A percentile compares a stretch with the other conserved stretches of the same genome.
Conservation (phyloP, 2,329 filamentous ascomycete species). For the Xylaria sp. region DNA sequence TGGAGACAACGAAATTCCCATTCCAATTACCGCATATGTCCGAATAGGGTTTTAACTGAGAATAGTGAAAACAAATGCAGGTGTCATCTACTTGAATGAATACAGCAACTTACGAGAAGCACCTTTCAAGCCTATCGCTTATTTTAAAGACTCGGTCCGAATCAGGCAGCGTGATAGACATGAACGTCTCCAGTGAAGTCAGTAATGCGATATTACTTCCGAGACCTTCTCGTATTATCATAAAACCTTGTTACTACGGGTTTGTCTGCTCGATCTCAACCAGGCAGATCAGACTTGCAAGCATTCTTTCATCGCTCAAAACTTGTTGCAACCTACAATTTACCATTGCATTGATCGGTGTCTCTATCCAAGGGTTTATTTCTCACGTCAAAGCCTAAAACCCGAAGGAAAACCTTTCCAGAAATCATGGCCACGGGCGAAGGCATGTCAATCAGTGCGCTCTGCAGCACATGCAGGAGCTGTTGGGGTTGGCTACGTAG, state of each 20-base stretch:
- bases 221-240: conserved; percentile 28
- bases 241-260: conserved; percentile 20
- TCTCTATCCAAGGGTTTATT: neutral
- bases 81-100: conserved; percentile 15
- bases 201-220: neutral
- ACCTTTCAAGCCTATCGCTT: conserved; percentile 1
- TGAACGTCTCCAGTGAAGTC: neutral
- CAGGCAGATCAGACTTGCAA: conserved; percentile 11
- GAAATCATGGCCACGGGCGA: neutral
- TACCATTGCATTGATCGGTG: conserved; percentile 1
- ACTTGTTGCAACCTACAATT: neutral
- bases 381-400: conserved; percentile 25
- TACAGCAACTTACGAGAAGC: conserved; percentile 25
- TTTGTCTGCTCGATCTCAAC: neutral
- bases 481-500: neutral
- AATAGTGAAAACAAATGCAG: conserved; percentile 8
- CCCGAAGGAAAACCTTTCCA: conserved; percentile 7
- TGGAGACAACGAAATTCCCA: neutral
- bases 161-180: conserved; percentile 14
- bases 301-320: neutral
- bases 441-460: conserved; percentile 11
- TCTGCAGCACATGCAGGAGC: conserved; percentile 10
- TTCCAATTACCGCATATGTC: conserved; percentile 10
- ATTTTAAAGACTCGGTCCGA: conserved; percentile 26
- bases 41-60: conserved; percentile 8